A percentile compares a stretch with the other conserved stretches of the same genome.
phyloP scores from a whole-genome alignment of 2,329 filamentous ascomycete genomes.

The Cladorrhinum sp. region DNA sequence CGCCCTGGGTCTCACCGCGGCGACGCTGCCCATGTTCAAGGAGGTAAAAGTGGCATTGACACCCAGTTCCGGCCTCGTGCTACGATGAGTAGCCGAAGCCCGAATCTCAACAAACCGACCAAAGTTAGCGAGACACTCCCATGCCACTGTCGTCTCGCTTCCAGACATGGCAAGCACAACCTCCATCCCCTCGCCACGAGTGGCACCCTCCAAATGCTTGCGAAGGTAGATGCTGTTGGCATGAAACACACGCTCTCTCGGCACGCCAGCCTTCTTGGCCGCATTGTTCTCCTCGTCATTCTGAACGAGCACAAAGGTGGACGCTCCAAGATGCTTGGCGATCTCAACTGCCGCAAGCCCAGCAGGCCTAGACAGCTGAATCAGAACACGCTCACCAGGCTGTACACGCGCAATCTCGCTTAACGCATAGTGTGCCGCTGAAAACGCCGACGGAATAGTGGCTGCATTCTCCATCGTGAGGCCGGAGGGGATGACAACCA shows the following conservation, averaged over 20 bases:
- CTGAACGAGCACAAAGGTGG: slow-evolving; percentile 19
- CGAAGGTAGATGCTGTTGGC: slow-evolving; percentile 24
- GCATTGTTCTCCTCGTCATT: slow-evolving; percentile 14
- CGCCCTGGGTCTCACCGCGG: slow-evolving; percentile 12
- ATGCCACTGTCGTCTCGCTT: slow-evolving; percentile 13
- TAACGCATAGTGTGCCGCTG: slow-evolving; percentile 24
- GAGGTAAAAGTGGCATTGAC: slow-evolving; percentile 23
- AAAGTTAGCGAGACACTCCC: slow-evolving; percentile 26
- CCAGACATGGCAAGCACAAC: slow-evolving; percentile 22
- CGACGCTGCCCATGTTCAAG: slow-evolving; percentile 21
- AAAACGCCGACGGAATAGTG: slow-evolving; percentile 17
- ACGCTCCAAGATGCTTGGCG: slow-evolving; percentile 18
- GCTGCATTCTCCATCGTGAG: slow-evolving; percentile 22
- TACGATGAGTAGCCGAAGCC: slow-evolving; percentile 11
- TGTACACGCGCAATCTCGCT: slow-evolving; percentile 19
- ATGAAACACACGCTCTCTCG: slow-evolving; percentile 16
- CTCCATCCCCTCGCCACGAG: slow-evolving; percentile 19
- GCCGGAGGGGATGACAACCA: slow-evolving; percentile 15
- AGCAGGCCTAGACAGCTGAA: slow-evolving; percentile 24
- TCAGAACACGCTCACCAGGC: slow-evolving; percentile 22
- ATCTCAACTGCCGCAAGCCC: slow-evolving; percentile 24
- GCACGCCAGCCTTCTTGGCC: slow-evolving; percentile 15
- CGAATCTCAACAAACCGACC: slow-evolving; percentile 26
- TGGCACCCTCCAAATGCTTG: slow-evolving; percentile 19
- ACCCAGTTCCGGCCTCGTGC: slow-evolving; percentile 18